These are phyloP conservation scores for Colletotrichum sp. DNA, from an alignment of 2,329 filamentous ascomycete genomes.

Conservation along the genomic window DNA sequence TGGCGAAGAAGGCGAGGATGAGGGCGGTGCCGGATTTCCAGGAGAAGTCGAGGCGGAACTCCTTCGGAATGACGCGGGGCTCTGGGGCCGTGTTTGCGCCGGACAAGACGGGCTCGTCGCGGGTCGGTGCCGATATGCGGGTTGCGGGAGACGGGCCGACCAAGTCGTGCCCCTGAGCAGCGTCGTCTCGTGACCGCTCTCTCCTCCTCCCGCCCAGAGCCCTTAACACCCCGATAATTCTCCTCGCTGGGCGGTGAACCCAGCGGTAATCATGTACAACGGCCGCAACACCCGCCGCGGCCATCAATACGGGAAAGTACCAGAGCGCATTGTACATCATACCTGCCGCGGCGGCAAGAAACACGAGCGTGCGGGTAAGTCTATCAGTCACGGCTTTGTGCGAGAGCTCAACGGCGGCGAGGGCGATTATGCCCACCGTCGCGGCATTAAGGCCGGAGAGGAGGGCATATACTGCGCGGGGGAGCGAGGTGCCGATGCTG, in stretches of 20 bases:
- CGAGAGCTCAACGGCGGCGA: constrained; percentile 68
- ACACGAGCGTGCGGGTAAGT: constrained; percentile 64
- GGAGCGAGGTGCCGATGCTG: constrained; percentile 59
- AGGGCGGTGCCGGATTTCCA: constrained; percentile 42
- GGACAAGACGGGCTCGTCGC: background rate
- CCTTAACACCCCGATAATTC: constrained; percentile 10
- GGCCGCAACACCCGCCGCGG: constrained; percentile 54
- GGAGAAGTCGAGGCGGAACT: constrained; percentile 34
- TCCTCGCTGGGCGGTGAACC: constrained; percentile 39
- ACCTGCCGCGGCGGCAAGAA: constrained; percentile 64
- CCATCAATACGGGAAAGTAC: constrained; percentile 71
- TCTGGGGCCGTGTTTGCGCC: constrained; percentile 12
- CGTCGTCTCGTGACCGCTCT: background rate
- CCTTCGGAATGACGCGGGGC: constrained; percentile 30
- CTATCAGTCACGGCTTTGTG: constrained; percentile 68
- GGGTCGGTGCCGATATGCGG: background rate
- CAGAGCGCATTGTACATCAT: constrained; percentile 71
- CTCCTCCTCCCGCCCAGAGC: background rate
- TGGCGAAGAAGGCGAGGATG: constrained; percentile 50
- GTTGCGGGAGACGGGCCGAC: background rate
- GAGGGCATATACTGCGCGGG: constrained; percentile 65
- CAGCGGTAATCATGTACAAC: constrained; percentile 59
- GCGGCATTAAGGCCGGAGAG: constrained; percentile 71
- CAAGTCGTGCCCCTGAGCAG: background rate
- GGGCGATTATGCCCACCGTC: constrained; percentile 70